phyloP scores from a whole-genome alignment of 306 rosid genomes.

The Coriaria nepalensis region DNA sequence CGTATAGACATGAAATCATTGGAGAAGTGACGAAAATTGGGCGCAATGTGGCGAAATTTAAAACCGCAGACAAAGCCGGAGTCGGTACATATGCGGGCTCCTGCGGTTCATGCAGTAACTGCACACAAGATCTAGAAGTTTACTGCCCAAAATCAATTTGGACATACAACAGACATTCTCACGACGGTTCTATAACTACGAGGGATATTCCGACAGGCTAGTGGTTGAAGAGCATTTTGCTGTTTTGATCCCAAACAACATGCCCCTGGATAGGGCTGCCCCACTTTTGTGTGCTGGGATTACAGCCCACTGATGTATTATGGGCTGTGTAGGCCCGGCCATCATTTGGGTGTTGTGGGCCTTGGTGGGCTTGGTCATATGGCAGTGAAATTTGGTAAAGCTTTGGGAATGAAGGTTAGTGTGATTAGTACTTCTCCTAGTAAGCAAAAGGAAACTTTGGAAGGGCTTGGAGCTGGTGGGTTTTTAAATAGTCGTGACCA shows the following conservation, averaged over 20 bases:
- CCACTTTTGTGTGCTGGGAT: slow-evolving; percentile 19
- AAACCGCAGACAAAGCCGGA: slow-evolving; percentile 18
- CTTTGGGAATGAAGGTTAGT: slow-evolving; percentile 16
- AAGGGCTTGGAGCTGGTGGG: slow-evolving; percentile 4
- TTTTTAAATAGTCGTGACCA: background rate
- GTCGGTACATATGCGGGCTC: slow-evolving; percentile 14
- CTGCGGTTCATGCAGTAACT: slow-evolving; percentile 12
- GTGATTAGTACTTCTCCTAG: slow-evolving; percentile 16
- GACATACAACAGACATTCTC: slow-evolving; percentile 1
- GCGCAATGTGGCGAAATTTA: slow-evolving; percentile 11
- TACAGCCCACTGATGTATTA: slow-evolving; percentile 17
- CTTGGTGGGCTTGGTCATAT: slow-evolving; percentile 20
- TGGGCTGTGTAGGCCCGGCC: slow-evolving; percentile 18
- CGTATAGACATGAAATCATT: slow-evolving; percentile 14
- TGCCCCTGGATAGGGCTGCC: slow-evolving; percentile 10
- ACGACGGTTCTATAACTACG: slow-evolving; percentile 16
- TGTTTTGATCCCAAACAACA: slow-evolving; percentile 11
- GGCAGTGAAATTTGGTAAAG: slow-evolving; percentile 20
- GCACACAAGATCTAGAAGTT: slow-evolving; percentile 11
- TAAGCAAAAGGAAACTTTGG: slow-evolving; percentile 7
- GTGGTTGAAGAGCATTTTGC: slow-evolving; percentile 15
- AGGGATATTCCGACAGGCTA: slow-evolving; percentile 18
- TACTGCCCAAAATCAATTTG: slow-evolving; percentile 13
- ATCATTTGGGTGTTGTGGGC: slow-evolving; percentile 17
- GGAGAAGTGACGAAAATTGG: slow-evolving; percentile 16